These are phyloP conservation scores for Rhynchosporium graminicola DNA, from an alignment of 2,329 filamentous ascomycete species.

Conservation along the genomic window DNA sequence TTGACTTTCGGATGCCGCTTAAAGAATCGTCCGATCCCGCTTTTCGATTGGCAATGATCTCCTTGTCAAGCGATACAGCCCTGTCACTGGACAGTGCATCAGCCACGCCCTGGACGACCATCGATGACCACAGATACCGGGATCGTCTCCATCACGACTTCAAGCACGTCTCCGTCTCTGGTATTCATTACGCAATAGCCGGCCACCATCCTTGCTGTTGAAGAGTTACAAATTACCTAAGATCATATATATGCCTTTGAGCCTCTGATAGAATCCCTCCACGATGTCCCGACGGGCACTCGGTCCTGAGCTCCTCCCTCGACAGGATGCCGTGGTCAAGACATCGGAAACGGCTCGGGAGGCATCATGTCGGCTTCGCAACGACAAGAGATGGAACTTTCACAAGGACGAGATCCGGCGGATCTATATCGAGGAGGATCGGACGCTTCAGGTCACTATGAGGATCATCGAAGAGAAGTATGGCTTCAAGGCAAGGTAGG, in stretches of 20 bases:
- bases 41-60: constrained; percentile 8
- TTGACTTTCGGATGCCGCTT: not conserved
- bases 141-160: constrained; percentile 16
- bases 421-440: constrained; percentile 20
- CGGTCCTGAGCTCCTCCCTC: constrained; percentile 17
- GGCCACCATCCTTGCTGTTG: constrained; percentile 11
- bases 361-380: constrained; percentile 18
- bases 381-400: constrained; percentile 24
- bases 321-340: constrained; percentile 17
- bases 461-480: constrained; percentile 14
- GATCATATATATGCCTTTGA: constrained; percentile 17
- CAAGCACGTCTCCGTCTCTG: constrained; percentile 7
- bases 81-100: not conserved
- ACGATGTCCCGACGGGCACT: constrained; percentile 18
- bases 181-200: constrained; percentile 17
- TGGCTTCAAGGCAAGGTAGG: constrained; percentile 22
- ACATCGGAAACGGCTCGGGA: constrained; percentile 17
- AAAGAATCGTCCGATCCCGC: not conserved
- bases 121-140: constrained; percentile 12
- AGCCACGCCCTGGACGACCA: constrained; percentile 14
- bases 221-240: constrained; percentile 10
- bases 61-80: constrained; percentile 1
- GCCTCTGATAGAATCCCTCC: constrained; percentile 5
- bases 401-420: constrained; percentile 19
- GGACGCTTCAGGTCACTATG: constrained; percentile 22